phyloP scores from a whole-genome alignment of 805 yeast species.

The Wickerhamiella dianesei region DNA sequence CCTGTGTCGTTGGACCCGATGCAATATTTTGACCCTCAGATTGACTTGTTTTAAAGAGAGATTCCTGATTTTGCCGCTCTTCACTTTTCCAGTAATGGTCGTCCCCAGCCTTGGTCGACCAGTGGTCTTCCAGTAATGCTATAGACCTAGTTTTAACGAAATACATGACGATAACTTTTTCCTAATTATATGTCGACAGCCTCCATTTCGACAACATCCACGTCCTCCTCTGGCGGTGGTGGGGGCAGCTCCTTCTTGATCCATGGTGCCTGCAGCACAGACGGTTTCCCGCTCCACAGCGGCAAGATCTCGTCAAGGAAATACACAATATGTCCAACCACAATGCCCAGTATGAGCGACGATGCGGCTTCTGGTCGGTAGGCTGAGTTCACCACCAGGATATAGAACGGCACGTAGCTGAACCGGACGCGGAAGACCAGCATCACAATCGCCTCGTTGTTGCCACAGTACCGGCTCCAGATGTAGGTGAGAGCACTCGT shows the following conservation, averaged over 20 bases:
- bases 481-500: not conserved
- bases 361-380: not conserved
- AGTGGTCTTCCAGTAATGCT: too few species aligned
- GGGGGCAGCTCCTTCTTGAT: not conserved
- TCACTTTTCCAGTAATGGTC: not conserved
- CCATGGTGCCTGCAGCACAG: not conserved
- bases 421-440: not conserved
- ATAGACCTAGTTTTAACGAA: not conserved
- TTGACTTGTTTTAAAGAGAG: not conserved
- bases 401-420: not conserved
- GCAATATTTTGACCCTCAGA: not conserved
- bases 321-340: not conserved
- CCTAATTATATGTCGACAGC: too few species aligned
- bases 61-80: not conserved
- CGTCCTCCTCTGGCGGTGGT: not conserved
- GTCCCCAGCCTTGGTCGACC: too few species aligned
- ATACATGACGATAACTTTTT: not conserved
- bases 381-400: not conserved
- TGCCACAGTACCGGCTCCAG: not conserved
- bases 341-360: not conserved
- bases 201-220: not conserved
- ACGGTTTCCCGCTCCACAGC: not conserved
- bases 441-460: not conserved
- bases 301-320: not conserved
- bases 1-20: not conserved